Base-by-base conservation (phyloP, 306 rosid species). In the Quercus cerris region DNA sequence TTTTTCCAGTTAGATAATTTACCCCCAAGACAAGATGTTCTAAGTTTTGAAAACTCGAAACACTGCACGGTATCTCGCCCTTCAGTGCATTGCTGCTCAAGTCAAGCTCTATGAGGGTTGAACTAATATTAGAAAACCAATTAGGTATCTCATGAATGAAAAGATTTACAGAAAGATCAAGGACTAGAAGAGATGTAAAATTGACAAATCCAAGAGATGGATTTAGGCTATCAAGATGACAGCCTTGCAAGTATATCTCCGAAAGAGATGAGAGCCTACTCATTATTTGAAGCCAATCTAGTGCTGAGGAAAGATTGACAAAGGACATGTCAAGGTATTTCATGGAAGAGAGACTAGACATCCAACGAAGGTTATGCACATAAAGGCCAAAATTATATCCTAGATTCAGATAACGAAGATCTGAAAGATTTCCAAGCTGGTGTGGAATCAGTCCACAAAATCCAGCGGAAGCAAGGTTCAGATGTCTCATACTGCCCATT, bases 371-470 rank as follows among this genome's bases (percentile, higher is more conserved):
- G 31, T 52, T 73, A 28, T 73, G 77, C 3, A 79, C 79, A 30
- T 75, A 70, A 46, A 68, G 46, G 46, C 23, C 80, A 35, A 30
- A 25, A 63, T 56, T 41, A 73, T 70, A 63, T 20, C 56, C 78
- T 52, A 78, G 81, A 78, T 81, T 81, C 82, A 85, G 83, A 46
- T 70, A 56, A 15, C 20, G 78, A 30, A 85, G 33, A 12, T 70
- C 33, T 23, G 85, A 70, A 25, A 85, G 83, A 18, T 85, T 85
- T 66, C 83, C 81, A 56, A 81, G 83, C 58, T 81, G 81, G 22
- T 13, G 78, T 63, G 88, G 85, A 73, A 85, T 71, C 49, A 63
- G 18, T 63, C 88, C 85, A 11, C 15, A 28, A 44, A 85, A 75
- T 52, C 68, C 75, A 78, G 76, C 76, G 5, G 63, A 14, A 64